Percentiles rank a stretch among this genome's conserved stretches.
These are phyloP conservation scores for Neurospora cerealis DNA, from an alignment of 495 filamentous ascomycete species.

Conservation along the genomic window DNA sequence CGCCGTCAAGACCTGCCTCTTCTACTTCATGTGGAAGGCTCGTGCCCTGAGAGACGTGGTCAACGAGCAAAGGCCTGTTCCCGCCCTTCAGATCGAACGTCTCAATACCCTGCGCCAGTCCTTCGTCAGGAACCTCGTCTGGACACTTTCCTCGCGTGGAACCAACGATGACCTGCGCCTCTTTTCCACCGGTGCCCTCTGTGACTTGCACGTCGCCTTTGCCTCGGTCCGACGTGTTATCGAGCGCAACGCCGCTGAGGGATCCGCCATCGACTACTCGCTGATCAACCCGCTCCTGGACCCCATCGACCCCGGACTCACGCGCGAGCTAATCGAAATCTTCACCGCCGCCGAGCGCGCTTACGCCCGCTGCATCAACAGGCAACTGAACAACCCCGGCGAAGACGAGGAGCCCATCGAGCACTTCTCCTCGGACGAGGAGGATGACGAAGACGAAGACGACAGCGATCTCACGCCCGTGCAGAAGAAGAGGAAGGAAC, in stretches of 20 bases:
- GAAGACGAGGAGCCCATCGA: conserved; percentile 58
- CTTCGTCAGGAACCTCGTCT: conserved; percentile 50
- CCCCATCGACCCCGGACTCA: conserved; percentile 46
- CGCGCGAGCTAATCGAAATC: conserved; percentile 58
- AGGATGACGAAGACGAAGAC: conserved; percentile 49
- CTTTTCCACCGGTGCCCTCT: conserved; percentile 59
- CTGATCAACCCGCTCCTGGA: conserved; percentile 53
- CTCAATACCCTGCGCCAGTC: conserved; percentile 46
- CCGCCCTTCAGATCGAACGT: conserved; percentile 41
- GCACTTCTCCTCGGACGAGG: conserved; percentile 37
- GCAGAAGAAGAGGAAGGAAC: conserved; percentile 46
- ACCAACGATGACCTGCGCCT: conserved; percentile 68
- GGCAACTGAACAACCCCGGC: conserved; percentile 52
- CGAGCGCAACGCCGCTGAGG: conserved; percentile 10
- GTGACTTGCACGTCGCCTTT: conserved; percentile 76
- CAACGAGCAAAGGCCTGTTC: conserved; percentile 31
- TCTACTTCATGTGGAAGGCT: conserved; percentile 95
- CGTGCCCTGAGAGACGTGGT: conserved; percentile 37
- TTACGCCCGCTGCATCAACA: conserved; percentile 59
- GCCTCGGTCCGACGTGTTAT: conserved; percentile 49
- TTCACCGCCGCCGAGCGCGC: conserved; percentile 64
- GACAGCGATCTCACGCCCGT: conserved; percentile 43
- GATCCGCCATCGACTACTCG: conserved; percentile 28
- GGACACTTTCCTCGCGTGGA: conserved; percentile 53
- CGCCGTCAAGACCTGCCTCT: conserved; percentile 61